Evolutionary conservation across 176 grass and related monocot genomes (phyloP), one percentile per base, ranked within the genome.

Genomic region (Oryza meyeriana): DNA sequence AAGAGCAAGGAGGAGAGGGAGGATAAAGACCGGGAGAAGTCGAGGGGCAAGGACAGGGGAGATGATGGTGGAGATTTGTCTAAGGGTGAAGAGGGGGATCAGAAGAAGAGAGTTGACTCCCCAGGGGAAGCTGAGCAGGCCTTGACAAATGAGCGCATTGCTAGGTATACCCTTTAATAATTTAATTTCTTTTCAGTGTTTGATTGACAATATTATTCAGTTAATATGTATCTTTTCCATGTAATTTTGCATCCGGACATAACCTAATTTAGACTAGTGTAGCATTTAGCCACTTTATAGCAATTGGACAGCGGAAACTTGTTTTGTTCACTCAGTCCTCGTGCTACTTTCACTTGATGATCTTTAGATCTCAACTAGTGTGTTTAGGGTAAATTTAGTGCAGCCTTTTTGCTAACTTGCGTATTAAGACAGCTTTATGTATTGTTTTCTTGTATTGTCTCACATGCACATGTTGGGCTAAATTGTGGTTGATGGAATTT

Each of bases 1-100:
- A 89, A 75, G 85, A 84, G 80, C 61, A 95, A 85, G 72, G 87
- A 92, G 33, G 84, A 75, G 36, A 87, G 73, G 64, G 83, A 85
- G 67, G 89, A 89, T 64, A 89, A 75, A 34, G 87, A 94, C 22
- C 77, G 74, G 6, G 81, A 90, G 61, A 94, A 88, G 80, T 87
- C 80, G 20, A 92, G 36, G 84, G 80, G 78, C 29, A 94, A 87
- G 77, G 90, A 85, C 47, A 74, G 39, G 27, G 86, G 38, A 55
- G 89, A 87, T 81, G 86, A 85, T 45, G 75, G 2, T 32, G 58
- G 26, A 40, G 80, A 91, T 88, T 29, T 66, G 67, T 78, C 65
- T 42, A 91, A 81, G 80, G 71, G 62, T 16, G 24, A 61, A 3
- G 84, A 89, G 40, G 74, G 71, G 42, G 88, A 61, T 81, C 83